Percentiles rank a stretch among this genome's conserved stretches.
Conservation (phyloP, 225 moss, liverwort and hornwort genomes). For the Physcomitrellopsis africana region DNA sequence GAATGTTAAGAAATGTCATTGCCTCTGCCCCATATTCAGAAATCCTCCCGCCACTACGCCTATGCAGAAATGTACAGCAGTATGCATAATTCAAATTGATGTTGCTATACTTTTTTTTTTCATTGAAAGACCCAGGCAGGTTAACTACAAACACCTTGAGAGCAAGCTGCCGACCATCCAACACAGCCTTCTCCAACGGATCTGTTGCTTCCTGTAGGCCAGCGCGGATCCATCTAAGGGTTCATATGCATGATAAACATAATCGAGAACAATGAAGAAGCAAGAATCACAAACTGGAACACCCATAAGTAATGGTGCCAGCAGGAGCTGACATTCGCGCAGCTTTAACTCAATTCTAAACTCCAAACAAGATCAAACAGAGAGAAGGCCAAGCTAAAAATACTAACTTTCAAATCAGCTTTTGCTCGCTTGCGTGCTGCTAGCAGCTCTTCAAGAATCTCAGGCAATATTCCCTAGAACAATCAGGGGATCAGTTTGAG, state of each 20-base stretch:
- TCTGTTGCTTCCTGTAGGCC: slow-evolving; percentile 87
- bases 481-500: slow-evolving; percentile 18
- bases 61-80: slow-evolving; percentile 9
- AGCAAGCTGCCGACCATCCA: slow-evolving; percentile 98
- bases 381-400: slow-evolving; percentile 23
- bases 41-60: slow-evolving; percentile 12
- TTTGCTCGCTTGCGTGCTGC: slow-evolving; percentile 93
- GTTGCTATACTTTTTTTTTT: not conserved
- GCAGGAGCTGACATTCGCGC: too few species aligned
- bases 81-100: slow-evolving; percentile 6
- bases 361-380: not conserved
- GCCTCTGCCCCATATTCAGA: not conserved
- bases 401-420: slow-evolving; percentile 82
- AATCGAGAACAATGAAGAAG: slow-evolving; percentile 3
- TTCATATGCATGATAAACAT: slow-evolving; percentile 12
- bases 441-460: slow-evolving; percentile 96
- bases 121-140: slow-evolving; percentile 16
- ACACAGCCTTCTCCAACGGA: slow-evolving; percentile 95
- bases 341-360: not conserved
- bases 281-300: slow-evolving; percentile 19
- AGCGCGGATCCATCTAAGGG: slow-evolving; percentile 12
- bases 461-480: slow-evolving; percentile 88
- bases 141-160: slow-evolving; percentile 64
- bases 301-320: not conserved
- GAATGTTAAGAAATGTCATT: slow-evolving; percentile 24